phyloP scores from a whole-genome alignment of 495 filamentous ascomycete genomes.

The Aspergillus ostianus region DNA sequence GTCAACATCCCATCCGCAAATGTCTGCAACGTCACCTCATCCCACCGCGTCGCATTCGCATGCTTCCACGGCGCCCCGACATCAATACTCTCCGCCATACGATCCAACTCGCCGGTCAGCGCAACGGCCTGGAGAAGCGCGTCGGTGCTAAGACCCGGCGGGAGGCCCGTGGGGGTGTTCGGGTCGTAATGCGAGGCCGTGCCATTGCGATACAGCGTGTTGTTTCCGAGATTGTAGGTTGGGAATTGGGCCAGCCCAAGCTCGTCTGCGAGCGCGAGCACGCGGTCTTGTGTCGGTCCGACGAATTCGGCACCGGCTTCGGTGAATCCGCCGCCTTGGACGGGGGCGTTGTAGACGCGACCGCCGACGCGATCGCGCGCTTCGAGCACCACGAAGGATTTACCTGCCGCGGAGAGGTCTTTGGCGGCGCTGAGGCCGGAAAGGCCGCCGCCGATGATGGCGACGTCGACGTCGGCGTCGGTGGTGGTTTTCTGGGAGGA shows the following conservation, averaged over 20 bases:
- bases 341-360: slow-evolving; percentile 8
- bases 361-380: slow-evolving; percentile 25
- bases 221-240: slow-evolving; percentile 15
- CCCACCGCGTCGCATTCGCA: slow-evolving; percentile 11
- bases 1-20: not conserved
- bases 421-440: slow-evolving; percentile 21
- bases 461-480: slow-evolving; percentile 18
- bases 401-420: slow-evolving; percentile 14
- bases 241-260: slow-evolving; percentile 12
- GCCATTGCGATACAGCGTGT: slow-evolving; percentile 12
- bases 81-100: slow-evolving; percentile 11
- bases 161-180: slow-evolving; percentile 1
- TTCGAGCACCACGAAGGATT: slow-evolving; percentile 20
- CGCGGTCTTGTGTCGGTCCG: slow-evolving; percentile 18
- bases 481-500: slow-evolving; percentile 2
- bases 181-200: slow-evolving; percentile 5
- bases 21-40: slow-evolving; percentile 14
- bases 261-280: slow-evolving; percentile 11
- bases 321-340: slow-evolving; percentile 1
- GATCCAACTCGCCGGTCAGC: slow-evolving; percentile 8
- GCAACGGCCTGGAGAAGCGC: slow-evolving; percentile 13
- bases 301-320: slow-evolving; percentile 21
- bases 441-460: slow-evolving; percentile 23
- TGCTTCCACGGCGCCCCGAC: slow-evolving; percentile 17
- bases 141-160: slow-evolving; percentile 4